Evolutionary conservation across 2,329 filamentous ascomycete genomes (phyloP), one percentile per base, ranked within the genome.

Genomic region (Leptographium radiaticola): DNA sequence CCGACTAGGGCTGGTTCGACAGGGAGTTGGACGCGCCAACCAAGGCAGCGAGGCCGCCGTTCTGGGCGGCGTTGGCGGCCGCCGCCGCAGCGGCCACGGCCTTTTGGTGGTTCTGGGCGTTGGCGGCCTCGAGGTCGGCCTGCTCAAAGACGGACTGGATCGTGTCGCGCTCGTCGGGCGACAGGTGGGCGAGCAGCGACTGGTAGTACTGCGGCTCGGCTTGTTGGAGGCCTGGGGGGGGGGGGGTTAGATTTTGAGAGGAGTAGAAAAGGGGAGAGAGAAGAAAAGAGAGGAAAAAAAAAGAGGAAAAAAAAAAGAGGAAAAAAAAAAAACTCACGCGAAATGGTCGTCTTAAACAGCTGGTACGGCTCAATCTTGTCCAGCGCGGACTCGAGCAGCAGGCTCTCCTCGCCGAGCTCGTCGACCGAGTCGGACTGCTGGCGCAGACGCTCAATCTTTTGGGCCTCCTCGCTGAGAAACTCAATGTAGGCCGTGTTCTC

Each of bases 311-410:
- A 7, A 38, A 38, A 4, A 38, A 38, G 2, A 38, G 6, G 2
- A 38, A 38, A 38, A 38, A 38, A 4, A 38, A 38, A 38, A 16
- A 30, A 81, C 87, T 69, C 81, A 95, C 90, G 86, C 65, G 91
- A 70, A 60, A 97, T 74, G 18, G 87, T 84, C 57, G 79, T 76
- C 66, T 89, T 86, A 78, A 98, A 96, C 58, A 95, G 75, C 65
- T 84, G 80, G 64, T 98, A 98, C 2, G 91, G 90, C 70, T 98
- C 93, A 58, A 98, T 78, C 71, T 93, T 93, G 69, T 98, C 93
- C 30, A 98, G 76, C 16, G 91, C 90, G 13, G 91, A 86, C 69
- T 98, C 93, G 2, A 98, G 80, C 51, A 97, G 75, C 56, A 88
- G 86, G 66, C 90, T 91, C 63, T 97, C 93, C 67, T 97, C 91